Conservation (phyloP, 176 grass and related monocot species). For the Stipa capillata region DNA sequence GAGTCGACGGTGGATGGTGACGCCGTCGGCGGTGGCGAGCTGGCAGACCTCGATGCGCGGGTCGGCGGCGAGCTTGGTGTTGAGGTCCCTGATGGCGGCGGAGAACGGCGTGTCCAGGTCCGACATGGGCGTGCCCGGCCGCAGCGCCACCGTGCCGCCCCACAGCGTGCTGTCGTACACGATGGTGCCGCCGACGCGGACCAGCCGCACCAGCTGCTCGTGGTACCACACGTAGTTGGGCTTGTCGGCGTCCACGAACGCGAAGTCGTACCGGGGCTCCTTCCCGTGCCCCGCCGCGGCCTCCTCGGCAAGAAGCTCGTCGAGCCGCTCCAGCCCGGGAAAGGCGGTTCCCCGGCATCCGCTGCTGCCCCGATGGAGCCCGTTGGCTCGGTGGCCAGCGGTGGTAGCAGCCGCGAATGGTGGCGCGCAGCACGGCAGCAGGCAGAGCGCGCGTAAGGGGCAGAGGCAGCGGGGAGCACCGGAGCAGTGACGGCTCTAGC, state of each 20-base stretch:
- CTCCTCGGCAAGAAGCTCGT: slow-evolving; percentile 41
- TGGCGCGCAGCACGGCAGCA: too few relatives aligned
- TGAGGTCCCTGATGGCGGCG: slow-evolving; percentile 20
- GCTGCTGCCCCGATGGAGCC: too few relatives aligned
- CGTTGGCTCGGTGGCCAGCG: too few relatives aligned
- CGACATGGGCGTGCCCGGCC: slow-evolving; percentile 9
- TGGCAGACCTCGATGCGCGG: too few relatives aligned
- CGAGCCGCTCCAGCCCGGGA: slow-evolving; percentile 17
- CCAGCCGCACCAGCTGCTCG: slow-evolving; percentile 29
- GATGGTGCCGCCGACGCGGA: too few relatives aligned
- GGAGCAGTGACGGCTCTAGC: too few relatives aligned
- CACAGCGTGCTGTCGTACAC: slow-evolving; percentile 75
- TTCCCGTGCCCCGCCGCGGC: not conserved
- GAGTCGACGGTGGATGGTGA: slow-evolving; percentile 70
- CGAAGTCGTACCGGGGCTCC: slow-evolving; percentile 61
- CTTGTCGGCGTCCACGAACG: slow-evolving; percentile 70
- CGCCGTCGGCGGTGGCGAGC: too few relatives aligned
- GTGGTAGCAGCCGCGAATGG: too few relatives aligned
- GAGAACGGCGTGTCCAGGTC: not conserved
- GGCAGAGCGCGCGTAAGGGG: too few relatives aligned
- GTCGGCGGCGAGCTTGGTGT: too few relatives aligned
- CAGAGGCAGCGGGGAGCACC: too few relatives aligned
- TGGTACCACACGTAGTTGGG: slow-evolving; percentile 53
- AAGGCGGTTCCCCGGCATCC: too few relatives aligned
- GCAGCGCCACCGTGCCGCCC: slow-evolving; percentile 38